phyloP scores from a whole-genome alignment of 2,329 filamentous ascomycete genomes.

The Ophiosphaerella korrae region DNA sequence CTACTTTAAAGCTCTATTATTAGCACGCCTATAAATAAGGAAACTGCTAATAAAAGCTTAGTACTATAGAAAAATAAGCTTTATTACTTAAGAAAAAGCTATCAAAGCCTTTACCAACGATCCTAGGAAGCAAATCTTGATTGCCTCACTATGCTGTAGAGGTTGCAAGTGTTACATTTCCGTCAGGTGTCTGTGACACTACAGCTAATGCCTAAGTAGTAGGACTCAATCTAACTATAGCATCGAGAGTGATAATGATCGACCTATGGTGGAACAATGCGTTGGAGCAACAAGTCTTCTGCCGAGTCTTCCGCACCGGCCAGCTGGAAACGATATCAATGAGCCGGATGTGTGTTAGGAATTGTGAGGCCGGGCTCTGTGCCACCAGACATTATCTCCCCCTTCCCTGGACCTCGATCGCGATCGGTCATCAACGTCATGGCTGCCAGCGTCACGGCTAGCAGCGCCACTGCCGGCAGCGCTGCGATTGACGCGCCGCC shows the following conservation, averaged over 20 bases:
- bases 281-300: slow-evolving; percentile 67
- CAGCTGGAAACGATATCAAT: slow-evolving; percentile 68
- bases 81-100: slow-evolving; percentile 51
- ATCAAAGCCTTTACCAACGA: slow-evolving; percentile 55
- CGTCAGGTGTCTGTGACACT: no score
- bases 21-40: neutral
- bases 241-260: slow-evolving; percentile 54
- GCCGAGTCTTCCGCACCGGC: slow-evolving; percentile 67
- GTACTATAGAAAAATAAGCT: slow-evolving; percentile 58
- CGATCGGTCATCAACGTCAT: no score
- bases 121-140: slow-evolving; percentile 51
- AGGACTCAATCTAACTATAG: slow-evolving; percentile 65
- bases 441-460: no score
- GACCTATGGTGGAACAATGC: slow-evolving; percentile 65
- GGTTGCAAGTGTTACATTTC: slow-evolving; percentile 45
- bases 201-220: slow-evolving; percentile 21
- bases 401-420: no score
- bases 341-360: slow-evolving; percentile 60
- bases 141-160: slow-evolving; percentile 63
- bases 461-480: no score
- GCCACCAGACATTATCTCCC: no score
- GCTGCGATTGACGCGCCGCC: no score
- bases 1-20: no score
- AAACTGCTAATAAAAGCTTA: slow-evolving; percentile 4
- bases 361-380: no score